Percentiles rank a stretch among this genome's conserved stretches.
Conservation (phyloP, 1,284 basidiomycete genomes). For the Cryptococcus sp. region DNA sequence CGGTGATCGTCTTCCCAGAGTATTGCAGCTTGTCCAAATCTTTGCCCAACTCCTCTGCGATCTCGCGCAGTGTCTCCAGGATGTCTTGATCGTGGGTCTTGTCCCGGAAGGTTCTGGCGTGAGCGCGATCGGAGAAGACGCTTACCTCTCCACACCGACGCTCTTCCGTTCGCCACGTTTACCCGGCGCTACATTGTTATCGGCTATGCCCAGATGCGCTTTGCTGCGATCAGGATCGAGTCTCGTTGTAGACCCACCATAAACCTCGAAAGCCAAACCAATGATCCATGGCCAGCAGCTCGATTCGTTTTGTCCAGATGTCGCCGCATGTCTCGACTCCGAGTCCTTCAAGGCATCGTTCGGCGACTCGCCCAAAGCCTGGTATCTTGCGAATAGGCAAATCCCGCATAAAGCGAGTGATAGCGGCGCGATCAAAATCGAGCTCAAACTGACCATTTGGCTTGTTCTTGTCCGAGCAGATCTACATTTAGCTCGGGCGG, state of each 20-base stretch:
- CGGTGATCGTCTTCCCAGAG: constrained; percentile 46
- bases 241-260: constrained; percentile 47
- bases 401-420: constrained; percentile 58
- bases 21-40: constrained; percentile 59
- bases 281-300: constrained; percentile 73
- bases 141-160: constrained; percentile 77
- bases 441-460: constrained; percentile 85
- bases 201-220: constrained; percentile 76
- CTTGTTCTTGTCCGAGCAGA: constrained; percentile 94
- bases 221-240: constrained; percentile 31
- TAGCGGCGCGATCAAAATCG: constrained; percentile 58
- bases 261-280: constrained; percentile 71
- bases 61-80: constrained; percentile 66
- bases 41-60: constrained; percentile 69
- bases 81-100: constrained; percentile 61
- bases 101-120: constrained; percentile 65
- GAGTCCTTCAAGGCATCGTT: constrained; percentile 75
- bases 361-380: constrained; percentile 80
- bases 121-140: not conserved
- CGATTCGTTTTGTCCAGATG: constrained; percentile 66
- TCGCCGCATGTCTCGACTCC: constrained; percentile 87
- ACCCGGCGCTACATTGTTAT: constrained; percentile 68
- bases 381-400: constrained; percentile 55
- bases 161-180: constrained; percentile 77
- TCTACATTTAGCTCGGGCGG: constrained; percentile 50